Evolutionary conservation across 768 basidiomycete species (phyloP).

Genomic region (Filobasidium floriforme): DNA sequence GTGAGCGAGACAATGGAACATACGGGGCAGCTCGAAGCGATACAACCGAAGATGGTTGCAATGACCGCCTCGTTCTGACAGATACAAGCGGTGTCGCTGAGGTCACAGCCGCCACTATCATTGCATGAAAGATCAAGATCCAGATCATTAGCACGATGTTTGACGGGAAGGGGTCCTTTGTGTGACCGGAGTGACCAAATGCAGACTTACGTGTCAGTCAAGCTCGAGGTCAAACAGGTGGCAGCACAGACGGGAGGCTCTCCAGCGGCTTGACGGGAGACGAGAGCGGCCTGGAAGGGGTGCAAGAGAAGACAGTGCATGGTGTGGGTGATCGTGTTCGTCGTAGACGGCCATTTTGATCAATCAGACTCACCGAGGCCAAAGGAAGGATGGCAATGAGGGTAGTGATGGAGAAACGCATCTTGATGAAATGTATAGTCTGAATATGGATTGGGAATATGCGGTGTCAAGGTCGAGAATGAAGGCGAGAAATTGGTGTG

Average conservation of each 20-base stretch:
- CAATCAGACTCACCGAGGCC: neutral
- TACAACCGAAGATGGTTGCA: neutral
- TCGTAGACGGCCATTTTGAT: neutral
- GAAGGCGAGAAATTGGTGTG: neutral
- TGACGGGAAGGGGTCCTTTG: neutral
- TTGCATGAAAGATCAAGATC: neutral
- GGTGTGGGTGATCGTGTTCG: neutral
- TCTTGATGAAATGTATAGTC: neutral
- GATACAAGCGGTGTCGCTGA: slow-evolving; percentile 8
- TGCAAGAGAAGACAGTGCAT: neutral
- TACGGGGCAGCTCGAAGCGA: neutral
- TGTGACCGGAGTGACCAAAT: neutral
- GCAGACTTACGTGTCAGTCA: slow-evolving; percentile 2
- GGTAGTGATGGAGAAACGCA: slow-evolving; percentile 6
- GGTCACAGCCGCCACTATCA: neutral
- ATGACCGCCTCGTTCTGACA: neutral
- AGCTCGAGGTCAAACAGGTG: neutral
- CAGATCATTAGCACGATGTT: neutral
- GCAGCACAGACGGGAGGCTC: slow-evolving; percentile 4
- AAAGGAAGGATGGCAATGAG: slow-evolving; percentile 7
- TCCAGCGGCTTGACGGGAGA: neutral
- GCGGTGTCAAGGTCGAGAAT: neutral
- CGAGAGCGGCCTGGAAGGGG: neutral
- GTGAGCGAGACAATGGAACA: neutral
- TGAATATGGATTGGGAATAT: neutral